A percentile compares a stretch with the other conserved stretches of the same genome.
Conservation (phyloP, 805 yeast species). For the Cyberlindnera mrakii region DNA sequence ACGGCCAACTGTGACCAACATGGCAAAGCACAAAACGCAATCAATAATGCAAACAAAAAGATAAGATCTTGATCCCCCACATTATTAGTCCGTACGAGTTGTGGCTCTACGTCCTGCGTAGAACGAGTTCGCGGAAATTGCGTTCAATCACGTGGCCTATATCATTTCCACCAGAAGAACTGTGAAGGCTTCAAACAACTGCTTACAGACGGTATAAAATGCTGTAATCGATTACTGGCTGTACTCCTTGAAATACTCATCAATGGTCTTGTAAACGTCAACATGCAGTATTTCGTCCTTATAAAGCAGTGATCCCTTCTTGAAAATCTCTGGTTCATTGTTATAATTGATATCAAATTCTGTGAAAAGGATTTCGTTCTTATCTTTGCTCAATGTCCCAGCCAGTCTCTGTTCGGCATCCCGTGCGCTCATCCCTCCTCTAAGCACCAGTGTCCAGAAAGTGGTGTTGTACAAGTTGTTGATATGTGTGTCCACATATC, state of each 20-base stretch:
- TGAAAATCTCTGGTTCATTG: slow-evolving; percentile 80
- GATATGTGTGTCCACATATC: slow-evolving; percentile 95
- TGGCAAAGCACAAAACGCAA: too few relatives aligned
- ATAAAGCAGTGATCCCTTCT: slow-evolving; percentile 63
- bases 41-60: too few relatives aligned
- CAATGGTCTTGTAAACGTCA: slow-evolving; percentile 33
- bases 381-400: slow-evolving; percentile 79
- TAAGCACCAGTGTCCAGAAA: slow-evolving; percentile 78
- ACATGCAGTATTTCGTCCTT: slow-evolving; percentile 42
- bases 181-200: not conserved
- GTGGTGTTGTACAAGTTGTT: slow-evolving; percentile 90
- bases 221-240: not conserved
- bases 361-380: slow-evolving; percentile 78
- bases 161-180: slow-evolving; percentile 38
- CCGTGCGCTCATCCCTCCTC: slow-evolving; percentile 63
- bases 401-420: slow-evolving; percentile 74
- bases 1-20: too few relatives aligned
- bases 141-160: not conserved
- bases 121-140: slow-evolving; percentile 20
- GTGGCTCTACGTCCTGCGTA: too few relatives aligned
- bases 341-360: slow-evolving; percentile 85
- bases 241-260: slow-evolving; percentile 28
- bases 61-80: too few relatives aligned
- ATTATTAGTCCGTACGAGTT: too few relatives aligned
- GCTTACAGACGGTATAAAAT: not conserved